Base-by-base conservation (phyloP, 2,329 filamentous ascomycete species). In the Myriosclerotinia curreyana region DNA sequence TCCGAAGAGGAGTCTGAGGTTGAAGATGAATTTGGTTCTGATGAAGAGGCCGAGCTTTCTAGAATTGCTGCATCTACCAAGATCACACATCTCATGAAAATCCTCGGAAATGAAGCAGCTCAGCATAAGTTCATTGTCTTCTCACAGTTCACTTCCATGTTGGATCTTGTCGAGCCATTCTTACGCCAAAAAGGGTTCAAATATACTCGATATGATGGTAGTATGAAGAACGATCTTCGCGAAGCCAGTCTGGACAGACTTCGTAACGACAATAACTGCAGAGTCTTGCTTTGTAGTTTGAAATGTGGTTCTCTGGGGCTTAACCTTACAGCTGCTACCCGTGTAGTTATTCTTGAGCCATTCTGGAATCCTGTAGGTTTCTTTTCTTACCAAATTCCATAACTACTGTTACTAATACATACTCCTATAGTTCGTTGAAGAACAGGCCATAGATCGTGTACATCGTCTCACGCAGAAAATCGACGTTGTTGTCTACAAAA, bases 51-150 rank as follows among this genome's bases (percentile, higher is more conserved):
- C 52, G 77, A 80, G 60, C 79, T 80, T 36, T 79, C 81, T 31
- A 78, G 80, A 36, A 80, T 89, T 42, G 79, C 85, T 34, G 83
- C 86, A 2, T 99, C 95, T 0, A 94, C 95, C 71, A 99, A 99
- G 79, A 96, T 99, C 72, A 87, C 89, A 52, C 87, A 95, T 71
- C 83, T 98, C 25, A 84, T 96, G 73, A 82, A 86, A 66, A 90
- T 99, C 60, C 84, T 99, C 11, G 84, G 87, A 68, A 85, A 85
- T 52, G 95, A 99, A 76, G 87, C 87, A 0, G 79, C 82, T 1
- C 82, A 92, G 66, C 91, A 96, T 82, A 99, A 99, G 75, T 96
- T 96, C 74, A 99, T 99, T 72, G 92, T 99, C 68, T 99, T 99
- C 78, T 96, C 92, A 1, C 92, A 98, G 72, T 99, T 99, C 78